Base-by-base conservation (phyloP, 441 rosid species). In the Populus trichocarpa region DNA sequence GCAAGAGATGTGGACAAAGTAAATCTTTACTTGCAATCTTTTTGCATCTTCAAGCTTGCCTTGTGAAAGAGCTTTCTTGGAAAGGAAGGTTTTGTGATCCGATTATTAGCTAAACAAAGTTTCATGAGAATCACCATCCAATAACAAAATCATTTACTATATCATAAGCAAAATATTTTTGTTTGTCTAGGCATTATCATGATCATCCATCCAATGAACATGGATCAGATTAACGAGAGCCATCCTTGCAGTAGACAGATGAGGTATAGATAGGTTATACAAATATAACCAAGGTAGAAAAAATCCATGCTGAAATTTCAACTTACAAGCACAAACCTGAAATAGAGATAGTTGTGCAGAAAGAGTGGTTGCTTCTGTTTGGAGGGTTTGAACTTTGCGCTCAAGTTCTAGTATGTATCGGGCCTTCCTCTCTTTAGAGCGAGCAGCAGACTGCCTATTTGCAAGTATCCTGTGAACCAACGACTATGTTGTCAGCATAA, bases 311-410 rank as follows among this genome's bases (percentile, higher is more conserved):
- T 42, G 42, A 66, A 40, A 22, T 32, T 10, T 25, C 40, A 38
- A 30, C 36, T 30, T 12, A 35, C 22, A 28, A 53, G 20, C 3
- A 26, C 69, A 75, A 78, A 93, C 95, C 97, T 92, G 97, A 69
- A 83, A 92, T 67, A 93, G 85, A 64, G 94, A 87, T 57, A 92
- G 92, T 79, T 92, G 97, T 32, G 97, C 98, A 85, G 94, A 91
- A 67, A 94, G 96, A 70, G 97, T 89, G 67, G 96, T 92, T 2
- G 97, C 97, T 89, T 92, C 96, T 9, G 92, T 91, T 88, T 94
- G 94, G 81, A 94, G 98, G 22, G 93, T 86, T 82, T 90, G 96
- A 71, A 94, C 90, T 87, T 90, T 92, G 78, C 92, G 90, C 78
- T 91, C 98, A 11, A 94, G 92, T 64, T 94, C 96, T 8, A 82